Percentiles rank a stretch among this genome's conserved stretches.
phyloP scores from a whole-genome alignment of 2,329 filamentous ascomycete genomes.

The Corynespora cassiicola region DNA sequence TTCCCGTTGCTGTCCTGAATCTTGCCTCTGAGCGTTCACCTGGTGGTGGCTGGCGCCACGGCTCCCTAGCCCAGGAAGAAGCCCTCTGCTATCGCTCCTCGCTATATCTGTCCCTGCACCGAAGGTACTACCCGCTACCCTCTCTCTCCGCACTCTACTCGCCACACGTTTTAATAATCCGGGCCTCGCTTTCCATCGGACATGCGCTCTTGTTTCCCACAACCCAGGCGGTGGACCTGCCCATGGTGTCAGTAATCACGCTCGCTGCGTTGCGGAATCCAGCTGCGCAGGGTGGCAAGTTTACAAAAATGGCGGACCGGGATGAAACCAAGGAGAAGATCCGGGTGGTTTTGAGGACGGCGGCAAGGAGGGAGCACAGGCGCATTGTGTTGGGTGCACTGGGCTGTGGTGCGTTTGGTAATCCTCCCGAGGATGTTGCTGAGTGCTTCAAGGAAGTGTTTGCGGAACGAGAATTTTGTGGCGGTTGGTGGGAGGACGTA shows the following conservation, averaged over 20 bases:
- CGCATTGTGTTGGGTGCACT: slow-evolving; percentile 71
- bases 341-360: slow-evolving; percentile 65
- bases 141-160: slow-evolving; percentile 63
- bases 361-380: slow-evolving; percentile 62
- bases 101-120: slow-evolving; percentile 56
- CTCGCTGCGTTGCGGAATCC: slow-evolving; percentile 63
- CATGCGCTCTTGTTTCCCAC: slow-evolving; percentile 54
- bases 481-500: slow-evolving; percentile 70
- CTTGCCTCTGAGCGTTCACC: slow-evolving; percentile 65
- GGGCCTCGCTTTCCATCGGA: slow-evolving; percentile 54
- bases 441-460: slow-evolving; percentile 68
- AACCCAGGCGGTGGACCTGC: slow-evolving; percentile 43
- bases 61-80: slow-evolving; percentile 72
- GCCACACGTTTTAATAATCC: slow-evolving; percentile 65
- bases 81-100: slow-evolving; percentile 70
- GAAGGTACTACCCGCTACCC: slow-evolving; percentile 61
- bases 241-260: slow-evolving; percentile 66
- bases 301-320: slow-evolving; percentile 48
- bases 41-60: slow-evolving; percentile 70
- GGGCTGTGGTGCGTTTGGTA: slow-evolving; percentile 71
- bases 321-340: slow-evolving; percentile 68
- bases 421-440: slow-evolving; percentile 69
- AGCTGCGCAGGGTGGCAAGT: slow-evolving; percentile 18
- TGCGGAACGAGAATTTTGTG: slow-evolving; percentile 65
- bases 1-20: slow-evolving; percentile 69